Evolutionary conservation across 1,139 yeast genomes (phyloP).

Genomic region (Zhuliangozyma blackwelliae): DNA sequence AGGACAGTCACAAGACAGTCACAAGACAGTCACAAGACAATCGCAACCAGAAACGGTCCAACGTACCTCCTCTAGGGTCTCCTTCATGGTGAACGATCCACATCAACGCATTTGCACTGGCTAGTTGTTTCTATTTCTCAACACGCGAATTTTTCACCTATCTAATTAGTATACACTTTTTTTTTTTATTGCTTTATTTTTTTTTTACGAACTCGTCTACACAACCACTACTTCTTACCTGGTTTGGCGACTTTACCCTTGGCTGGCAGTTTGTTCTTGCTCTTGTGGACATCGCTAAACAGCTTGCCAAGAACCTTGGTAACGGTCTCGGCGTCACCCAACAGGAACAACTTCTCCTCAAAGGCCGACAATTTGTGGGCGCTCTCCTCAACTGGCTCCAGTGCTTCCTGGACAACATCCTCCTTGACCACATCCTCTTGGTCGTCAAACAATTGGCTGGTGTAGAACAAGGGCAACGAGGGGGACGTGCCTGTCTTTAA

Average conservation of each 20-base stretch:
- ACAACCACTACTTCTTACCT: slow-evolving; percentile 5
- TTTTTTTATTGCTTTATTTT: too few species aligned
- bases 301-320: slow-evolving; percentile 43
- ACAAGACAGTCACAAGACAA: too few species aligned
- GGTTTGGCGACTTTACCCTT: slow-evolving; percentile 13
- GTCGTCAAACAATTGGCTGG: slow-evolving; percentile 52
- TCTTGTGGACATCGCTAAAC: slow-evolving; percentile 9
- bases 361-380: slow-evolving; percentile 45
- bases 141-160: too few species aligned
- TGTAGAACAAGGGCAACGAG: slow-evolving; percentile 74
- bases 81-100: slow-evolving; percentile 12
- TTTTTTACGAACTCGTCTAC: too few species aligned
- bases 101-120: slow-evolving; percentile 2
- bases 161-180: too few species aligned
- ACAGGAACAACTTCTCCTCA: slow-evolving; percentile 76
- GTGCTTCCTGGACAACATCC: slow-evolving; percentile 24
- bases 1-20: too few species aligned
- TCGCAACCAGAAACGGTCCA: too few species aligned
- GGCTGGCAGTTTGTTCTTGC: slow-evolving; percentile 6
- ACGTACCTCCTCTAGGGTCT: slow-evolving; percentile 13
- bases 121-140: too few species aligned
- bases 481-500: slow-evolving; percentile 74
- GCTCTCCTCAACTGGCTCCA: slow-evolving; percentile 17
- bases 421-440: slow-evolving; percentile 23
- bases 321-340: slow-evolving; percentile 69